Base-by-base conservation (phyloP, 371 early-diverging fungal species). In the Apophysomyces variabilis region DNA sequence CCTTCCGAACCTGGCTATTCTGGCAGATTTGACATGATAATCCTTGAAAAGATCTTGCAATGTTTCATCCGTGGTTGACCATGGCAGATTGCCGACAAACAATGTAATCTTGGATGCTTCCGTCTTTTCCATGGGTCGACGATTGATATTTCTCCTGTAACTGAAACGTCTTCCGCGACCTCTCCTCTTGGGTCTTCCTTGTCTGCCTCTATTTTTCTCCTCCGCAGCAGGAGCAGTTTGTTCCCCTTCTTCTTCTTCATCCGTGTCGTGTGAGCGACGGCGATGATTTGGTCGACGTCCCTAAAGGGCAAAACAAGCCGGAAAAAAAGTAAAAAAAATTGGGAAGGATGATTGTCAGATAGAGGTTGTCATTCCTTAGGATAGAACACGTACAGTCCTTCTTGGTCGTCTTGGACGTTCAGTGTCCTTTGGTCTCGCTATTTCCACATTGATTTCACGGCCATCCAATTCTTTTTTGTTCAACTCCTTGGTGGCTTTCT, bases 1-100 rank as follows among this genome's bases (percentile, higher is more conserved):
- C 73, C 66, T 81, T 37, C 68, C 76, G 70, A 75, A 69, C 38
- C 83, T 83, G 39, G 88, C 86, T 44, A 96, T 92, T 66, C 90
- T 89, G 44, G 95, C 93, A 35, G 87, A 85, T 16, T 82, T 77
- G 45, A 95, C 87, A 68, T 89, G 80, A 82, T 90, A 96, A 54
- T 82, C 91, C 57, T 84, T 73, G 77, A 97, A 96, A 65, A 95
- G 81, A 38, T 75, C 78, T 68, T 76, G 76, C 61, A 98, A 85
- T 43, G 85, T 91, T 5, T 90, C 92, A 66, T 91, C 90, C 26
- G 88, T 86, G 60, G 94, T 87, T 44, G 90, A 79, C 80, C 91
- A 96, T 41, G 98, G 96, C 45, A 97, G 77, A 83, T 96, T 97
- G 69, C 95, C 93, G 58, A 97, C 93, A 80, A 94, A 97, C 46